Evolutionary conservation across 129 eudicot species (phyloP).

Genomic region (Artemisia tridentata): DNA sequence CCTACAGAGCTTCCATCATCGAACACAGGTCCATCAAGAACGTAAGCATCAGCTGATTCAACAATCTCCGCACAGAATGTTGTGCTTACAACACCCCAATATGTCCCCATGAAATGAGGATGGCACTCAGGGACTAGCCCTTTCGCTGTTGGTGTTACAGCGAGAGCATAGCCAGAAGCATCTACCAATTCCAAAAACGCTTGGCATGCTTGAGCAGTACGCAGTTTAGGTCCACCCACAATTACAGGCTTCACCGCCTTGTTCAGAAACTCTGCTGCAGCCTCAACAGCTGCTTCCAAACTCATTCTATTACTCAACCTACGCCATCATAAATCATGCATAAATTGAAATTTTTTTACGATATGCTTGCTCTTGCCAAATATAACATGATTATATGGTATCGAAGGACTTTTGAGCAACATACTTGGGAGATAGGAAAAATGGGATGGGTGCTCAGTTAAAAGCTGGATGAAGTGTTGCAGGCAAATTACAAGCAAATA

Average conservation of each 20-base stretch:
- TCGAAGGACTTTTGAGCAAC: slow-evolving; percentile 1
- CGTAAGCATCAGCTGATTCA: slow-evolving; percentile 76
- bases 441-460: slow-evolving; percentile 68
- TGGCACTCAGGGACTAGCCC: slow-evolving; percentile 70
- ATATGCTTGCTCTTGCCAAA: too few relatives aligned
- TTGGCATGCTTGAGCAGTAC: slow-evolving; percentile 53
- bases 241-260: slow-evolving; percentile 76
- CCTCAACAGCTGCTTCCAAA: slow-evolving; percentile 74
- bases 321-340: slow-evolving; percentile 1
- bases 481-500: slow-evolving; percentile 66
- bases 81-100: slow-evolving; percentile 83
- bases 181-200: slow-evolving; percentile 67
- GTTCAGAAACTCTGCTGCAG: slow-evolving; percentile 59
- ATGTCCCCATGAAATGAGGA: slow-evolving; percentile 71
- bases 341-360: background rate
- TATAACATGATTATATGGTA: too few relatives aligned
- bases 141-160: slow-evolving; percentile 64
- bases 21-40: slow-evolving; percentile 76
- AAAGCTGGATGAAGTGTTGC: slow-evolving; percentile 73
- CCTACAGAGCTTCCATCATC: slow-evolving; percentile 84
- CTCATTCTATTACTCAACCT: slow-evolving; percentile 72
- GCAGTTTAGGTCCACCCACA: slow-evolving; percentile 77
- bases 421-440: slow-evolving; percentile 62
- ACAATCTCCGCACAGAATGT: slow-evolving; percentile 77
- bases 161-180: slow-evolving; percentile 52